Evolutionary conservation across 2,329 filamentous ascomycete genomes (phyloP).

Genomic region (Botryosphaeria dothidea): DNA sequence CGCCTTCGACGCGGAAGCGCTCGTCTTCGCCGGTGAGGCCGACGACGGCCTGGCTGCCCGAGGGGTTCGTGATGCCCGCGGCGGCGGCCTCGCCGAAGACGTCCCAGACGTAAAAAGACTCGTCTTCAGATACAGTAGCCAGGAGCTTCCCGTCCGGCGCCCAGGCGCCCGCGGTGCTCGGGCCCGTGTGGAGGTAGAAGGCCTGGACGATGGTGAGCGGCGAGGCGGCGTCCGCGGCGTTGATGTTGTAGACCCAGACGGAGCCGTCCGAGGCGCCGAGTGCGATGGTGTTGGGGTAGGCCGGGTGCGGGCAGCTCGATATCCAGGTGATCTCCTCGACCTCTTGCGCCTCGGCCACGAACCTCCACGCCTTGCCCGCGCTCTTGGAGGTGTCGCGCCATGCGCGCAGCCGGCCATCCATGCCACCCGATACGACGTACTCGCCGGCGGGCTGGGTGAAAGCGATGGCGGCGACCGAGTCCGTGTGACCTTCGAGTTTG

Average conservation of each 20-base stretch:
- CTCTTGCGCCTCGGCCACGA: constrained; percentile 78
- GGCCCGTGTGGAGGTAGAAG: constrained; percentile 85
- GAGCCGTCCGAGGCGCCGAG: constrained; percentile 87
- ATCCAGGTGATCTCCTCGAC: constrained; percentile 97
- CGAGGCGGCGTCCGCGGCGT: constrained; percentile 60
- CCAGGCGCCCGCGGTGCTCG: constrained; percentile 90
- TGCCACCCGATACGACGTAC: constrained; percentile 80
- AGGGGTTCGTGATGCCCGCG: constrained; percentile 58
- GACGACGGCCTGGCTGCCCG: constrained; percentile 66
- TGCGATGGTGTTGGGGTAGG: constrained; percentile 78
- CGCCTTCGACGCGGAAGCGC: constrained; percentile 88
- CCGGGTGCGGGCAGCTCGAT: constrained; percentile 67
- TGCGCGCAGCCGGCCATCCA: constrained; percentile 79
- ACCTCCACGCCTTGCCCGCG: constrained; percentile 55
- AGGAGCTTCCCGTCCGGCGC: constrained; percentile 83
- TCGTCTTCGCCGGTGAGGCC: constrained; percentile 79
- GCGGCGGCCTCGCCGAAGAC: constrained; percentile 78
- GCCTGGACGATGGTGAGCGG: constrained; percentile 82
- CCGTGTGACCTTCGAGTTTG: constrained; percentile 83
- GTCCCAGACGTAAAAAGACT: constrained; percentile 89
- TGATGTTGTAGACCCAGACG: constrained; percentile 94
- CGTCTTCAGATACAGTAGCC: constrained; percentile 86
- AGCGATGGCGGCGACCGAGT: constrained; percentile 82
- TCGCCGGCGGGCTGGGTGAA: constrained; percentile 85
- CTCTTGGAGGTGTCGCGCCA: constrained; percentile 56